Conservation (phyloP, 1,139 yeast species). For the Geotrichum aggregatum region DNA sequence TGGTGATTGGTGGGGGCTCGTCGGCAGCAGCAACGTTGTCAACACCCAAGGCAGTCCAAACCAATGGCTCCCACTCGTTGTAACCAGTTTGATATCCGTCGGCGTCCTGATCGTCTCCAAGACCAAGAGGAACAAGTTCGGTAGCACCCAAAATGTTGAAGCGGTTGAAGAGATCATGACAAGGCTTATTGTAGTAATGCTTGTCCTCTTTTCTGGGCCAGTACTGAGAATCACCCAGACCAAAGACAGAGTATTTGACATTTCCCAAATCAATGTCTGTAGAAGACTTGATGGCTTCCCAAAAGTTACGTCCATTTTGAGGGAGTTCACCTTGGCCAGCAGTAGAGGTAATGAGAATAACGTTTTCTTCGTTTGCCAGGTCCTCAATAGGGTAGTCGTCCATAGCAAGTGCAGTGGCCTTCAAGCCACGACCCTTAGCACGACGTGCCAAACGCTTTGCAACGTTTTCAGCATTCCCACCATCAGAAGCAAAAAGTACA, state of each 20-base stretch:
- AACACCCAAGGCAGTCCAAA: slow-evolving; percentile 90
- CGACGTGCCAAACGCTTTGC: slow-evolving; percentile 81
- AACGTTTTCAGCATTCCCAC: slow-evolving; percentile 83
- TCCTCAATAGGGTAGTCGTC: slow-evolving; percentile 83
- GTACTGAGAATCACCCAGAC: slow-evolving; percentile 89
- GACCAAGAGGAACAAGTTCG: slow-evolving; percentile 68
- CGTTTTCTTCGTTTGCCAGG: slow-evolving; percentile 72
- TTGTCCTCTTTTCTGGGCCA: slow-evolving; percentile 98
- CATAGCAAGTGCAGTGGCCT: slow-evolving; percentile 72
- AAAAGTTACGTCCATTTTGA: slow-evolving; percentile 83
- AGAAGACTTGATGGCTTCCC: slow-evolving; percentile 75
- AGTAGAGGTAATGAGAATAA: slow-evolving; percentile 79
- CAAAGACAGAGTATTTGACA: slow-evolving; percentile 72
- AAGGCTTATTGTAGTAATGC: slow-evolving; percentile 92
- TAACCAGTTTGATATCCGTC: slow-evolving; percentile 92
- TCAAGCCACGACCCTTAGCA: slow-evolving; percentile 82
- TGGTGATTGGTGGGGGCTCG: slow-evolving; percentile 93
- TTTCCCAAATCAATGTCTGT: slow-evolving; percentile 70
- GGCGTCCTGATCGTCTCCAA: slow-evolving; percentile 96
- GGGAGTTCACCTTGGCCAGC: slow-evolving; percentile 99
- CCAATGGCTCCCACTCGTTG: slow-evolving; percentile 74
- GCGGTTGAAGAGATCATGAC: slow-evolving; percentile 63
- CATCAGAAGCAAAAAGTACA: slow-evolving; percentile 89
- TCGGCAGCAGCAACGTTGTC: slow-evolving; percentile 79
- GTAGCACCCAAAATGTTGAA: slow-evolving; percentile 68